These are phyloP conservation scores for Lactarius psammicola DNA, from an alignment of 768 basidiomycete genomes.

Conservation along the genomic window DNA sequence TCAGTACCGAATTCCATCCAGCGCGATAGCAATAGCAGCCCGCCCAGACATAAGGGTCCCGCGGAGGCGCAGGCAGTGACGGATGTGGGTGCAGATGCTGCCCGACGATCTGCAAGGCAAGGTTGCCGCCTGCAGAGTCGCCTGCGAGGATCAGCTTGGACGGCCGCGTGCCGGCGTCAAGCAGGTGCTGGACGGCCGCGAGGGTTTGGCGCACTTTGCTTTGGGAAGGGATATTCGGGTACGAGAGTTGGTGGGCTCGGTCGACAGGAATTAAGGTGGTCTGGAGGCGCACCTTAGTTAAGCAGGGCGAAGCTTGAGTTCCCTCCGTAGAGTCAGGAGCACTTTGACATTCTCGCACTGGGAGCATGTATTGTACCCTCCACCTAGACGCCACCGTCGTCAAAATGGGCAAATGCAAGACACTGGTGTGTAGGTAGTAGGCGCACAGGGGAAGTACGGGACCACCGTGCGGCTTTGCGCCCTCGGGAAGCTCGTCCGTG, in stretches of 20 bases:
- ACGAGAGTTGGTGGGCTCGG: neutral
- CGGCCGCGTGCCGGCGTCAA: constrained; percentile 21
- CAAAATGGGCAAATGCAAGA: no score
- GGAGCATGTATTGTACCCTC: constrained; percentile 7
- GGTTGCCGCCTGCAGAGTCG: constrained; percentile 28
- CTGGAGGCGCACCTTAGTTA: constrained; percentile 6
- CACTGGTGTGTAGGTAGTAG: neutral
- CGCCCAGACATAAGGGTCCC: neutral
- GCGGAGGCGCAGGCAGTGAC: neutral
- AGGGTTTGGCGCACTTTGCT: constrained; percentile 26
- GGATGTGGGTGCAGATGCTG: constrained; percentile 27
- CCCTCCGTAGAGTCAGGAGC: constrained; percentile 3
- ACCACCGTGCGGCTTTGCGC: constrained; percentile 11
- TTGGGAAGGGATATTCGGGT: constrained; percentile 17
- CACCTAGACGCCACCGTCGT: neutral
- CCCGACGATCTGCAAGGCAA: constrained; percentile 28
- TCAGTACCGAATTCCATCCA: no score
- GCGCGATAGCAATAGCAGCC: no score
- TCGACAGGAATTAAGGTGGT: neutral
- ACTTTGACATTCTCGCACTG: neutral
- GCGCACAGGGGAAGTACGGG: constrained; percentile 12
- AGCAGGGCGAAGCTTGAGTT: constrained; percentile 8
- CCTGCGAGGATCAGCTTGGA: constrained; percentile 29
- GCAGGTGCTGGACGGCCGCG: constrained; percentile 22
- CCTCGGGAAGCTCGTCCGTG: constrained; percentile 8